phyloP scores from a whole-genome alignment of 148 eudicot genomes.

The Vaccinium vitisidaea region DNA sequence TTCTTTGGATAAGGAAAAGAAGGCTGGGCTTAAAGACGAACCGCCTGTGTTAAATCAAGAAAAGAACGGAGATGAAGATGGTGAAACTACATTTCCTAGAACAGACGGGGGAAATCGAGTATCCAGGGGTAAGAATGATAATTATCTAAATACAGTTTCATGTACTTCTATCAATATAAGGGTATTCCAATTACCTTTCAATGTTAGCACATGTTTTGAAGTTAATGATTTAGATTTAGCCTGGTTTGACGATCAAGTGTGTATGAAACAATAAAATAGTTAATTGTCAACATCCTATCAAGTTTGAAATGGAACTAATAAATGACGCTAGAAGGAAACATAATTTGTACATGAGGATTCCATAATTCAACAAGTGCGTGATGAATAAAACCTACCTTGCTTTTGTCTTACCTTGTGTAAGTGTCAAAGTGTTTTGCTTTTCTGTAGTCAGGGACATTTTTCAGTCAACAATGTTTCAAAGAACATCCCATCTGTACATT shows the following conservation, averaged over 20 bases:
- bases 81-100: slow-evolving; percentile 30
- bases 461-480: background rate
- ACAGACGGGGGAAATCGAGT: slow-evolving; percentile 37
- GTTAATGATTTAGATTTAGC: background rate
- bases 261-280: background rate
- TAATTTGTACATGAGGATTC: background rate
- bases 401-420: background rate
- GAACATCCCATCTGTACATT: background rate
- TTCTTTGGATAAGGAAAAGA: slow-evolving; percentile 30
- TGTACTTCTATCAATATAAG: background rate
- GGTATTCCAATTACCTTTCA: background rate
- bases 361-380: background rate
- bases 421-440: background rate
- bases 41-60: slow-evolving; percentile 35
- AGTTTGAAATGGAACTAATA: background rate
- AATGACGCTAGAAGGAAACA: background rate
- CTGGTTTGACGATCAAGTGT: background rate
- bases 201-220: background rate
- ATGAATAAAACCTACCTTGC: background rate
- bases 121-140: slow-evolving; percentile 54
- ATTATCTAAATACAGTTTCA: background rate
- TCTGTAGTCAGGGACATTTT: background rate
- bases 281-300: background rate
- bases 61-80: slow-evolving; percentile 43
- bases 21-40: slow-evolving; percentile 35